Evolutionary conservation across 2,329 filamentous ascomycete species (phyloP), one percentile per base, ranked within the genome.

Genomic region (Trichoderma oligosporum): DNA sequence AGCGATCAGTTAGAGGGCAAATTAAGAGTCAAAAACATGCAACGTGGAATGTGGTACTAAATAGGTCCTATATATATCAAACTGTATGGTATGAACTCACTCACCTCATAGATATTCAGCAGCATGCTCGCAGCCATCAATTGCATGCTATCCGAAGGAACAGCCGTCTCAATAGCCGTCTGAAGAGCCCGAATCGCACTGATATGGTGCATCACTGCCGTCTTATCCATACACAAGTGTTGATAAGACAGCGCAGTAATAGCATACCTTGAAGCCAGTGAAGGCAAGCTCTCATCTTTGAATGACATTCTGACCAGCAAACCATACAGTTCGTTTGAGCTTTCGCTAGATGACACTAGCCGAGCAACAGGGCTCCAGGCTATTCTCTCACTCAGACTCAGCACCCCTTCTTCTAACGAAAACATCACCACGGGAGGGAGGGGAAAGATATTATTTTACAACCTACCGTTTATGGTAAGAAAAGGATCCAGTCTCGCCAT

Each of bases 81-180:
- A 53, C n/a, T n/a, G n/a, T n/a, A n/a, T n/a, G n/a, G n/a, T n/a
- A n/a, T n/a, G n/a, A n/a, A n/a, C n/a, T n/a, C n/a, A n/a, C 49
- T 53, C 9, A 44, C 57, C 46, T 59, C 53, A 18, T 42, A 59
- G 20, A 57, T 56, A 16, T 47, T 59, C 0, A 59, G 29, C 2
- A 59, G 45, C 35, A 56, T 59, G 14, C 57, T 59, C 18, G 57
- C 57, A 0, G 57, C 51, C 57, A 57, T 59, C 41, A 48, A 4
- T n/a, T 56, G 49, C 49, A 58, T 56, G 7, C 44, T 38, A 24
- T 59, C 42, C 6, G 35, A 4, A 4, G 33, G 29, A 22, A 18
- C 24, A 14, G 31, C 44, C 27, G 51, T 47, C 44, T 58, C 56
- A 48, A 58, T 58, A 2, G 56, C 56, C n/a, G 42, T 9, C 27